These are phyloP conservation scores for Entonaema liquescens DNA, from an alignment of 495 filamentous ascomycete genomes.

Conservation along the genomic window DNA sequence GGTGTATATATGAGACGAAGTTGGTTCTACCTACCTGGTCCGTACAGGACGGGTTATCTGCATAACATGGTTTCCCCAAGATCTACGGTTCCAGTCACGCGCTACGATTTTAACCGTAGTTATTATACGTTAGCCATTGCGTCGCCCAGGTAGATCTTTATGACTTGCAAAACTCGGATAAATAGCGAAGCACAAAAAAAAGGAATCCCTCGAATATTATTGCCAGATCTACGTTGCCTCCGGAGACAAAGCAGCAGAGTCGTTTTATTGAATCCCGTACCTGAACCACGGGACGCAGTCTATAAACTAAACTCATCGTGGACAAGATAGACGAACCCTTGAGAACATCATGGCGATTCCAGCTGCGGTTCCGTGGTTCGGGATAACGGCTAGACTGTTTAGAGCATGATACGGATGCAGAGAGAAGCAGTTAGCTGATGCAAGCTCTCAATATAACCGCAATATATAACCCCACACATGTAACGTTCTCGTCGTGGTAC, in stretches of 20 bases:
- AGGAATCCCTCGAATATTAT: constrained; percentile 5
- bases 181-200: constrained; percentile 25
- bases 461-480: constrained; percentile 42
- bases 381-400: constrained; percentile 6
- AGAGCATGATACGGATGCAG: not conserved
- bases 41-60: constrained; percentile 11
- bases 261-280: not conserved
- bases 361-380: constrained; percentile 11
- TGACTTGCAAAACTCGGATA: constrained; percentile 28
- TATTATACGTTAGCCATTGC: constrained; percentile 23
- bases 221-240: not conserved
- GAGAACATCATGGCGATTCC: not conserved
- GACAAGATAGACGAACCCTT: not conserved
- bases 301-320: not conserved
- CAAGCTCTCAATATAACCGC: constrained; percentile 35
- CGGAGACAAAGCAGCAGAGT: constrained; percentile 8
- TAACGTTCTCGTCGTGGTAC: constrained; percentile 35
- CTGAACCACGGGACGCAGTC: not conserved
- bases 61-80: constrained; percentile 30
- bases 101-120: constrained; percentile 38
- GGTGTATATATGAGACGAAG: constrained; percentile 36
- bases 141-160: constrained; percentile 12
- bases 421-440: constrained; percentile 5
- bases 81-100: constrained; percentile 35
- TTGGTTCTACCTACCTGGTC: constrained; percentile 31